Evolutionary conservation across 2,329 filamentous ascomycete genomes (phyloP).

Genomic region (Venturia oleaginea): DNA sequence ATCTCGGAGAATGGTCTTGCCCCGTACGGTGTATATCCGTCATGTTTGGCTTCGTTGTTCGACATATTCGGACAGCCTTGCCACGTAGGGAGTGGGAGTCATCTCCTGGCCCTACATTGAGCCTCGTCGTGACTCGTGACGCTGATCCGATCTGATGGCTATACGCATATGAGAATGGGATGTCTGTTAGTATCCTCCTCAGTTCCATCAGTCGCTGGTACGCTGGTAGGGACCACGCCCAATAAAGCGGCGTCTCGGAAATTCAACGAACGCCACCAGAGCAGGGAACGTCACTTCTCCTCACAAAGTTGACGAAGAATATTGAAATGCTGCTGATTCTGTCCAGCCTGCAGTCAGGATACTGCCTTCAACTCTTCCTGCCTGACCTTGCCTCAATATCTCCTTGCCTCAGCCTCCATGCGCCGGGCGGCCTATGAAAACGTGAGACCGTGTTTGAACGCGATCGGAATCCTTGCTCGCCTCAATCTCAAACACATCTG

Average conservation of each 20-base stretch:
- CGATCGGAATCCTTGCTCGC: neutral
- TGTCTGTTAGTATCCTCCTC: neutral
- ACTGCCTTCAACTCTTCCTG: neutral
- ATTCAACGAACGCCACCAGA: neutral
- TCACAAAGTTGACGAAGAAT: neutral
- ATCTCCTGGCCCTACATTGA: too few relatives aligned
- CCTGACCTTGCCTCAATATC: neutral
- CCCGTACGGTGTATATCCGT: neutral
- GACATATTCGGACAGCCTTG: neutral
- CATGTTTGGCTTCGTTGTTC: neutral
- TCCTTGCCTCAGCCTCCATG: neutral
- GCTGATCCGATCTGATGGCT: neutral
- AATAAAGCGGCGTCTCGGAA: neutral
- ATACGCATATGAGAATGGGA: neutral
- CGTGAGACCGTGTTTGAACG: neutral
- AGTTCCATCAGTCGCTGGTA: neutral
- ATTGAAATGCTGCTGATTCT: neutral
- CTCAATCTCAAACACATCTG: constrained; percentile 1
- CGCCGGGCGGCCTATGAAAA: neutral
- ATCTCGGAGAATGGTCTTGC: neutral
- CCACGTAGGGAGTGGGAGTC: too few relatives aligned
- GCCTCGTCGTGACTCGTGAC: neutral
- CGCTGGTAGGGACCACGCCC: neutral
- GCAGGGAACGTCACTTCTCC: neutral
- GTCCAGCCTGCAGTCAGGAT: neutral